Evolutionary conservation across 208 protist species (phyloP), one percentile per base, ranked within the genome.

Genomic region (Trypanosoma boissoni): DNA sequence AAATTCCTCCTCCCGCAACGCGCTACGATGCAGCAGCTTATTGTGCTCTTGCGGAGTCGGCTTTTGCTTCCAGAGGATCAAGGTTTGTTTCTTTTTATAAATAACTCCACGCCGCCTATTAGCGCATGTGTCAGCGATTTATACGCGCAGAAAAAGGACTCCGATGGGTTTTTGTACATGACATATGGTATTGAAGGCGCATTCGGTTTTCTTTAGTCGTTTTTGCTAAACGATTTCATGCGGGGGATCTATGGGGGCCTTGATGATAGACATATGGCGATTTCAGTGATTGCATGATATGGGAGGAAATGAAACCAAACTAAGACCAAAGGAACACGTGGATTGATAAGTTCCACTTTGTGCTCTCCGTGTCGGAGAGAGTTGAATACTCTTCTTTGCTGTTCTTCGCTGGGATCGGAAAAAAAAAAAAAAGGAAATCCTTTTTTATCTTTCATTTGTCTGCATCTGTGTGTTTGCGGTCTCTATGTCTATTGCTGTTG

Each of bases 71-170:
- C 72, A 32, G 64, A 86, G 43, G 82, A 92, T 31, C 91, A 96
- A 63, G 92, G 80, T 3, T 76, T 98, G 32, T 98, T 97, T 70
- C 68, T 98, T 26, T 95, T 95, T 54, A 74, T 96, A 16, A 91
- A 91, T 49, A 53, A 76, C 32, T 49, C 44, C 2, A 48, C 96
- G 28, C 90, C 92, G 14, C 84, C 94, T 9, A 95, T 74, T 31
- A 87, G 82, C 34, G 53, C 80, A 1, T 62, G 88, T 3, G 66
- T 97, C 60, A 69, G 74, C 5, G 71, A 77, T 31, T 54, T 97
- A 1, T 97, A 97, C 58, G 72, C 90, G 43, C 68, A 92, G 58
- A 88, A 94, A 52, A 76, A 78, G 41, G 75, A 96, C 57, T 51
- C 70, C 14, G 94, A 98, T 55, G 94, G 94, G 7, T 96, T 97